Evolutionary conservation across 1,284 basidiomycete species (phyloP).

Genomic region (Tetrapyrgos nigripes): DNA sequence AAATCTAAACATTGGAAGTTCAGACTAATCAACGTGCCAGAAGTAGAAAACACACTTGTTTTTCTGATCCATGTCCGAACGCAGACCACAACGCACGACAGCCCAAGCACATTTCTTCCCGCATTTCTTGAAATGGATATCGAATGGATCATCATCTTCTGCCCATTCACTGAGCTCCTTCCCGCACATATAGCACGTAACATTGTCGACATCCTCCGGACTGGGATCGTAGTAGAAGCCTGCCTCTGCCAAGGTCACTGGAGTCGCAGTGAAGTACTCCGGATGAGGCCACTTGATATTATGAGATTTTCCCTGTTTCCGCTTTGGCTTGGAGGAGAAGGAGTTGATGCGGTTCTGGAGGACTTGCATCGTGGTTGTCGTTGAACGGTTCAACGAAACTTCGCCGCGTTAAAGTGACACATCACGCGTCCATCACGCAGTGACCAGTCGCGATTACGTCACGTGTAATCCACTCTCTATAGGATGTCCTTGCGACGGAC

Average conservation of each 20-base stretch:
- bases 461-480: not conserved
- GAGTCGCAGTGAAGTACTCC: slow-evolving; percentile 63
- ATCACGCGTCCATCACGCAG: slow-evolving; percentile 15
- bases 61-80: slow-evolving; percentile 57
- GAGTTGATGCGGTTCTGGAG: slow-evolving; percentile 64
- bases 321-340: slow-evolving; percentile 58
- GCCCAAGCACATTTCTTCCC: slow-evolving; percentile 77
- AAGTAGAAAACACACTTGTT: slow-evolving; percentile 55
- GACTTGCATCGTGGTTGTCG: slow-evolving; percentile 54
- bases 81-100: slow-evolving; percentile 70
- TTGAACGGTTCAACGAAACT: slow-evolving; percentile 14
- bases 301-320: slow-evolving; percentile 53
- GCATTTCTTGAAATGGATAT: slow-evolving; percentile 75
- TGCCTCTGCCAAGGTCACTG: slow-evolving; percentile 75
- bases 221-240: slow-evolving; percentile 83
- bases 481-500: slow-evolving; percentile 39
- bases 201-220: slow-evolving; percentile 67
- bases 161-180: slow-evolving; percentile 85
- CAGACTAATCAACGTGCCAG: not conserved
- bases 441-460: slow-evolving; percentile 13
- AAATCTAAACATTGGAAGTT: slow-evolving; percentile 45
- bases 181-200: slow-evolving; percentile 78
- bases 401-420: slow-evolving; percentile 13
- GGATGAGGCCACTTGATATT: slow-evolving; percentile 75
- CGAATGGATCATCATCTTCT: slow-evolving; percentile 79